Evolutionary conservation across 495 filamentous ascomycete species (phyloP), one percentile per base, ranked within the genome.

Genomic region (Filosporella fistucella): DNA sequence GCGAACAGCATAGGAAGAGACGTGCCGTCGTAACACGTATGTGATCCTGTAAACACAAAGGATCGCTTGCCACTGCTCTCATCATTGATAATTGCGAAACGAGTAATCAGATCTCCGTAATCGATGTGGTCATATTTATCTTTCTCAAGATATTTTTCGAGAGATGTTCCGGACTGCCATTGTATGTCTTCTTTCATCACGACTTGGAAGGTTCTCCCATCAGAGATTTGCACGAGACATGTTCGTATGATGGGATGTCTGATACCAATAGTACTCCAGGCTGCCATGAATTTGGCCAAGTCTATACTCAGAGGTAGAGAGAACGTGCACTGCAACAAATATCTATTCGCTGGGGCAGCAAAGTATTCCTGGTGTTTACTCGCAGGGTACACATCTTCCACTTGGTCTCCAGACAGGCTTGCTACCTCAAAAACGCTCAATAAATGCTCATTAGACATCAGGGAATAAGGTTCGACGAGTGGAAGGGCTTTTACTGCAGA

Each of bases 1-100:
- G 18, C 37, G 12, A 40, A 40, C 7, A 40, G 7, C 3, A 5
- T 4, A 17, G 14, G 68, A 60, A 81, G 69, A 6, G 71, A 78
- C 76, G 78, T 83, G n/a, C 81, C 81, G 37, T 87, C 83, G 49
- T 86, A 88, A 2, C 85, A 51, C 1, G 77, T 74, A 44, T 88
- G 82, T 46, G 85, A 81, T 38, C 81, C 70, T 2, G 78, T 85
- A 60, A 78, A 70, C 8, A 82, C 67, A 55, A 84, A 76, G 50
- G 74, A 42, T 8, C 20, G 13, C 17, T 30, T 28, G 4, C 11
- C 23, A 2, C n/a, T 18, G n/a, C n/a, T n/a, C n/a, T n/a, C n/a
- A 26, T 13, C 44, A 11, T 16, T 18, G 13, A 45, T n/a, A n/a
- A 66, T 48, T 5, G 58, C 42, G 18, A 58, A 63, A 2, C 58